phyloP scores from a whole-genome alignment of 805 yeast species.

The Sugiyamaella boreocaroliniensis region DNA sequence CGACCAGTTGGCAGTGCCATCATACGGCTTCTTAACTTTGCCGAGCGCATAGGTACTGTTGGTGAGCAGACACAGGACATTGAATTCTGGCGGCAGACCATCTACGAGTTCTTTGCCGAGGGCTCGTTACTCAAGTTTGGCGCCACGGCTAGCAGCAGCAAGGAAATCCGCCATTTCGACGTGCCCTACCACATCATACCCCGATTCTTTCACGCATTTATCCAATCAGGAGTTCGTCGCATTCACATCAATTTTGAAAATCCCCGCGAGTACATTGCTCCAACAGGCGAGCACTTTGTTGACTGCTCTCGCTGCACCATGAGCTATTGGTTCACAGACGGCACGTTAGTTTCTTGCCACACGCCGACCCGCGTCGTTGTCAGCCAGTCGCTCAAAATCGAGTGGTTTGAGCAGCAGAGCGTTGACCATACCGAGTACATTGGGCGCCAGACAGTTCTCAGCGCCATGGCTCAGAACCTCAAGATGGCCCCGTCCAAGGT shows the following conservation, averaged over 20 bases:
- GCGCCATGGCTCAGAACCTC: not conserved
- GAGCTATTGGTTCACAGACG: slow-evolving; percentile 56
- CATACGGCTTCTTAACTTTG: slow-evolving; percentile 43
- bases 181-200: slow-evolving; percentile 62
- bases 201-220: slow-evolving; percentile 47
- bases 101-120: slow-evolving; percentile 48
- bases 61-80: slow-evolving; percentile 40
- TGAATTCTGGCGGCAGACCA: slow-evolving; percentile 45
- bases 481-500: slow-evolving; percentile 24
- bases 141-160: slow-evolving; percentile 35
- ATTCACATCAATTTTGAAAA: slow-evolving; percentile 42
- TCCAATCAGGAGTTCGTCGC: slow-evolving; percentile 45
- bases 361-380: slow-evolving; percentile 59
- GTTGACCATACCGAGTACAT: slow-evolving; percentile 38
- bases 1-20: slow-evolving; percentile 38
- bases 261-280: slow-evolving; percentile 47
- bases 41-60: slow-evolving; percentile 41
- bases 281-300: slow-evolving; percentile 47
- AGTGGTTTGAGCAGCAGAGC: slow-evolving; percentile 60
- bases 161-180: slow-evolving; percentile 52
- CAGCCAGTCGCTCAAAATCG: slow-evolving; percentile 57
- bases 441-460: slow-evolving; percentile 4
- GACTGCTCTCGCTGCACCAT: slow-evolving; percentile 47
- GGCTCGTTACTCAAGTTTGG: slow-evolving; percentile 41
- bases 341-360: slow-evolving; percentile 55